Conservation (phyloP, 2,329 filamentous ascomycete species). For the Arthrobotrys entomopaga region DNA sequence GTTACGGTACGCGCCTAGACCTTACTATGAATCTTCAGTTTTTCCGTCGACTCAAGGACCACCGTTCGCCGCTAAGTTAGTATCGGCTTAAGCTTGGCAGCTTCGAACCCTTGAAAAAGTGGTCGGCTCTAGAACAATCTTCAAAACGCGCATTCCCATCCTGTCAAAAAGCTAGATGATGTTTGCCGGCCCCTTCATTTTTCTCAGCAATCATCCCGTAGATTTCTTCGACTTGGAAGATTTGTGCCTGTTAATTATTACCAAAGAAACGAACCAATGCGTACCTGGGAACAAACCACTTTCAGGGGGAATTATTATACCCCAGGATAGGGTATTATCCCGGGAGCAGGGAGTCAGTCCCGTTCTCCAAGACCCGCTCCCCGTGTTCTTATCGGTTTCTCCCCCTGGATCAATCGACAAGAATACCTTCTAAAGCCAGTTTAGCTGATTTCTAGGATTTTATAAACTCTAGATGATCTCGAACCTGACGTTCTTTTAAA, state of each 20-base stretch:
- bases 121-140: constrained; percentile 30
- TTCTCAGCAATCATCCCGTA: constrained; percentile 14
- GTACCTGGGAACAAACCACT: constrained; percentile 34
- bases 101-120: constrained; percentile 27
- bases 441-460: constrained; percentile 7
- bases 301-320: constrained; percentile 38
- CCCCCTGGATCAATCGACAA: constrained; percentile 12
- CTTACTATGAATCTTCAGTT: constrained; percentile 25
- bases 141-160: constrained; percentile 4
- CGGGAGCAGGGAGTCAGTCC: constrained; percentile 19
- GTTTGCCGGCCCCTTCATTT: constrained; percentile 21
- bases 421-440: constrained; percentile 27
- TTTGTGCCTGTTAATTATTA: constrained; percentile 27
- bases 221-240: constrained; percentile 23
- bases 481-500: constrained; percentile 50
- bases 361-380: constrained; percentile 30
- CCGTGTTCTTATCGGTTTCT: constrained; percentile 46
- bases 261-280: constrained; percentile 40
- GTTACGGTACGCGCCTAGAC: constrained; percentile 44
- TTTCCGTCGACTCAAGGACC: constrained; percentile 38
- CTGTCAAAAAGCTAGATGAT: constrained; percentile 19
- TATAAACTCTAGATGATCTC: constrained; percentile 1
- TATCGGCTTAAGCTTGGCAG: constrained; percentile 23
- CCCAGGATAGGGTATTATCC: constrained; percentile 34
- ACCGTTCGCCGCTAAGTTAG: constrained; percentile 19